phyloP scores from a whole-genome alignment of 345 rosid species.

The Acer negundo region DNA sequence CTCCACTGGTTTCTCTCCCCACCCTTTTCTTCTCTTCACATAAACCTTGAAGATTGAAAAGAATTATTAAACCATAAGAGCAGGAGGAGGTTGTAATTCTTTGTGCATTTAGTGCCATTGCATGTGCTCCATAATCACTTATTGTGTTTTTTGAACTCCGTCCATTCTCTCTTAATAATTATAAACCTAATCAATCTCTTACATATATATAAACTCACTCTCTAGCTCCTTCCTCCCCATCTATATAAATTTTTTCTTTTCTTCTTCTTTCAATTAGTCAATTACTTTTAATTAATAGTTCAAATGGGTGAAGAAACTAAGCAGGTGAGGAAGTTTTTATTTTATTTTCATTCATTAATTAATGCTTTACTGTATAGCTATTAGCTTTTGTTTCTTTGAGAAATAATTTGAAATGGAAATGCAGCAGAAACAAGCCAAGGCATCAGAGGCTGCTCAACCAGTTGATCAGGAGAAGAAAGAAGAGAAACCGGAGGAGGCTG shows the following conservation, averaged over 20 bases:
- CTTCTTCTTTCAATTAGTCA: neutral
- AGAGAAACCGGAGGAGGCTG: conserved; percentile 31
- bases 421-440: conserved; percentile 38
- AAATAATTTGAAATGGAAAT: neutral
- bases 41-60: conserved; percentile 24
- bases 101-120: conserved; percentile 34
- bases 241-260: neutral
- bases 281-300: neutral
- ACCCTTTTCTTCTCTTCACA: neutral
- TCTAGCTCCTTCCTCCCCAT: neutral
- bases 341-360: no score
- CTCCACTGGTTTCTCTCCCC: conserved; percentile 28
- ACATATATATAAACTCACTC: conserved; percentile 16
- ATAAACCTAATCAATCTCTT: neutral
- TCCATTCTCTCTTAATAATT: conserved; percentile 20
- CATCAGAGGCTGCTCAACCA: conserved; percentile 40
- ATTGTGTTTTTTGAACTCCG: conserved; percentile 19
- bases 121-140: conserved; percentile 61
- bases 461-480: conserved; percentile 38
- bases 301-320: conserved; percentile 81
- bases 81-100: neutral
- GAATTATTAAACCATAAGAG: conserved; percentile 14
- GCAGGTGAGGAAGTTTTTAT: conserved; percentile 42
- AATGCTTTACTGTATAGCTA: neutral
- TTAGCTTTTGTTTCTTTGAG: neutral